These are phyloP conservation scores for Hordeum vulgare DNA, from an alignment of 176 grass and related monocot genomes.

Conservation along the genomic window MorexV3_pseudomolecules_assembly NC_058522.1:517123625-517124124, in stretches of 20 bases:
- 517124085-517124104: neutral
- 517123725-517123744: neutral
- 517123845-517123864: neutral
- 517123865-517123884: neutral
- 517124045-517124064: neutral
- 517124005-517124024: neutral
- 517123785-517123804: neutral
- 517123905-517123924: neutral
- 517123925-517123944: neutral
- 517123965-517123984: slow-evolving; percentile 12
- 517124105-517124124: neutral
- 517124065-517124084: neutral
- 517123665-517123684: neutral
- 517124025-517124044: neutral
- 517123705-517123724: neutral
- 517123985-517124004: slow-evolving; percentile 18
- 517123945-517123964: neutral
- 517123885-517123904: neutral
- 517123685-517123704: neutral
- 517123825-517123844: neutral
- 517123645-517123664: neutral
- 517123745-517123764: neutral
- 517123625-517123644: neutral
- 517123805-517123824: neutral
- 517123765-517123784: neutral